phyloP scores from a whole-genome alignment of 164 flowering plant species.

The Nelumbo lutea region DNA sequence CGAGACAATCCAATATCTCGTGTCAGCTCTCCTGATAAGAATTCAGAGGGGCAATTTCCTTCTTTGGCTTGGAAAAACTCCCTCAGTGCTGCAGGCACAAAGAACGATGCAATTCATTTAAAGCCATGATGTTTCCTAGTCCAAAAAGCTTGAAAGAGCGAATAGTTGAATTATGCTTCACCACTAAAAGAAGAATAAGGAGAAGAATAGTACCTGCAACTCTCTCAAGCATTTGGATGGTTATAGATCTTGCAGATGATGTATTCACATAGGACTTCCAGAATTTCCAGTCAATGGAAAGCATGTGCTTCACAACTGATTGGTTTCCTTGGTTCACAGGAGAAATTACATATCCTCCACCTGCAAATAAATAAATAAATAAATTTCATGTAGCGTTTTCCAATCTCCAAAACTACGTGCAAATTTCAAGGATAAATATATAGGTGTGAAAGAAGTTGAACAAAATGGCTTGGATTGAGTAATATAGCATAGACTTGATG shows the following conservation, averaged over 20 bases:
- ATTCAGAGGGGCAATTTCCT: slow-evolving; percentile 38
- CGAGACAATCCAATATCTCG: slow-evolving; percentile 28
- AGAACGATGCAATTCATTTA: not conserved
- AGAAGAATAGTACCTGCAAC: slow-evolving; percentile 55
- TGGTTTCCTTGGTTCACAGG: slow-evolving; percentile 65
- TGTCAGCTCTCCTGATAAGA: slow-evolving; percentile 36
- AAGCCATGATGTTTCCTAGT: not conserved
- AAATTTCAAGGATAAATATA: not conserved
- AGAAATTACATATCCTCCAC: slow-evolving; percentile 88
- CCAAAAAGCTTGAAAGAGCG: not conserved
- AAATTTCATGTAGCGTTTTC: not conserved
- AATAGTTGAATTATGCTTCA: not conserved
- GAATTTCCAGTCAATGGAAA: slow-evolving; percentile 84
- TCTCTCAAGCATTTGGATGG: slow-evolving; percentile 75
- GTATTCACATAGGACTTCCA: slow-evolving; percentile 65
- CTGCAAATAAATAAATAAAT: slow-evolving; percentile 30
- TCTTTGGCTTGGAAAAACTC: slow-evolving; percentile 63
- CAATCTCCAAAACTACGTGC: not conserved
- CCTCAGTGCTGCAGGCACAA: slow-evolving; percentile 55
- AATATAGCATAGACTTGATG: not conserved
- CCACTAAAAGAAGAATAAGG: not conserved
- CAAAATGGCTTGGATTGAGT: not conserved
- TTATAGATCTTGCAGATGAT: slow-evolving; percentile 53
- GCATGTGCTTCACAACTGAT: slow-evolving; percentile 91
- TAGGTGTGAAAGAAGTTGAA: not conserved